Base-by-base conservation (phyloP, 805 yeast genomes). In the Starmerella powellii region DNA sequence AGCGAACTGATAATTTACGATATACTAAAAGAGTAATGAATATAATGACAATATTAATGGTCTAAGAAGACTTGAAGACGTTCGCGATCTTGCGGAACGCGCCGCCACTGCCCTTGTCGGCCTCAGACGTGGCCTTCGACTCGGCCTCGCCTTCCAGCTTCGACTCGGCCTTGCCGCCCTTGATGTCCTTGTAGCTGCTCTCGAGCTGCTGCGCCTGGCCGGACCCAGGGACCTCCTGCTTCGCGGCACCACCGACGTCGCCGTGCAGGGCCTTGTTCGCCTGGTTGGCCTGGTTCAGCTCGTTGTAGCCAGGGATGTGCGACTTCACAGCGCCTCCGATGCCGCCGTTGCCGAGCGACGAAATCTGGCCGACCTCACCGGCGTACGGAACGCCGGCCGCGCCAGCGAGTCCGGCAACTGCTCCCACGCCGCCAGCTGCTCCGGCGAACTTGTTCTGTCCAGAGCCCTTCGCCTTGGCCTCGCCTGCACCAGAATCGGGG, bases 161-260 rank as follows among this genome's bases (percentile, higher is more conserved):
- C 29, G 34, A 26, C 12, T 24, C 29, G 12, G 18, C 12, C 12
- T 37, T 31, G 20, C 45, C 47, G 23, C 42, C 40, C 34, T 31
- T 31, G 6, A 40, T 2, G 4, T 43, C 47, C 29, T 46, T 44
- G 4, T 34, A 32, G 2, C 42, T 17, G 23, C 18, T 15, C 20
- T 26, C 16, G 11, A 43, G 23, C 31, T 44, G 47, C 17, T 36
- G 29, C 13, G 45, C 41, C 37, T 46, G 34, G 34, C 39, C 35
- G 15, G 36, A 40, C n/a, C 42, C 42, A 10, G 49, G 49, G 6
- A 46, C 31, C 17, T 42, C 31, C 21, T 31, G 36, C 49, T 42
- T 42, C 17, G 41, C 48, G 2, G 27, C 31, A 8, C 48, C 45
- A n/a, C 42, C 34, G 13, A 34, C 34, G 21, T 41, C 36, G 12